Evolutionary conservation across 1,284 basidiomycete genomes (phyloP).

Genomic region (Phellopilus nigrolimitatus): DNA sequence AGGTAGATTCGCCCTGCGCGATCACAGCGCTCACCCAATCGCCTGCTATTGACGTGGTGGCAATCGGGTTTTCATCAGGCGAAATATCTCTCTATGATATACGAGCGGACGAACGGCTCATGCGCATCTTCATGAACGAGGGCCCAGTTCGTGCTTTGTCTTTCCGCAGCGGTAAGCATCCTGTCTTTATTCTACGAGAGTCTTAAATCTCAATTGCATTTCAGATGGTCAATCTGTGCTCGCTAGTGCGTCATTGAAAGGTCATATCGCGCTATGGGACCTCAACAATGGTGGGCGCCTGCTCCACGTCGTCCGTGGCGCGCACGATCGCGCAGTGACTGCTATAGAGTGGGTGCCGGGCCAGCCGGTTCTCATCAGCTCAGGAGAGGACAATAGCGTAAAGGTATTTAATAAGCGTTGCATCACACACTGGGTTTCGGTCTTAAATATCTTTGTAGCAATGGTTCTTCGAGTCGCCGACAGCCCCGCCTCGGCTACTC

Average conservation of each 20-base stretch:
- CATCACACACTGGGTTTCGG: too few species aligned
- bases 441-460: constrained; percentile 50
- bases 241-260: constrained; percentile 81
- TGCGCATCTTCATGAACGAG: constrained; percentile 86
- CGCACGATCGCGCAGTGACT: constrained; percentile 80
- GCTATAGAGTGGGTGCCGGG: constrained; percentile 87
- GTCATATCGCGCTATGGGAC: constrained; percentile 90
- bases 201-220: constrained; percentile 3
- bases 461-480: constrained; percentile 96
- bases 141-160: constrained; percentile 72
- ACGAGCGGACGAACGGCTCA: constrained; percentile 81
- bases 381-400: constrained; percentile 89
- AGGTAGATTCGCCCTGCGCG: constrained; percentile 43
- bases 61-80: constrained; percentile 85
- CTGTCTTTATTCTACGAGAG: neutral
- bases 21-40: constrained; percentile 85
- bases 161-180: constrained; percentile 77
- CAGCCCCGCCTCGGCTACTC: constrained; percentile 78
- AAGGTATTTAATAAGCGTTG: constrained; percentile 50
- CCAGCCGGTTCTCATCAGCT: constrained; percentile 83
- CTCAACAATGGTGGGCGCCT: constrained; percentile 77
- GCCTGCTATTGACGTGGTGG: constrained; percentile 94
- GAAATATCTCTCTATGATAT: constrained; percentile 89
- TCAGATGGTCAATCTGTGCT: constrained; percentile 83
- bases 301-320: constrained; percentile 78